phyloP scores from a whole-genome alignment of 148 eudicot species.

The Nyssa sinensis region DNA sequence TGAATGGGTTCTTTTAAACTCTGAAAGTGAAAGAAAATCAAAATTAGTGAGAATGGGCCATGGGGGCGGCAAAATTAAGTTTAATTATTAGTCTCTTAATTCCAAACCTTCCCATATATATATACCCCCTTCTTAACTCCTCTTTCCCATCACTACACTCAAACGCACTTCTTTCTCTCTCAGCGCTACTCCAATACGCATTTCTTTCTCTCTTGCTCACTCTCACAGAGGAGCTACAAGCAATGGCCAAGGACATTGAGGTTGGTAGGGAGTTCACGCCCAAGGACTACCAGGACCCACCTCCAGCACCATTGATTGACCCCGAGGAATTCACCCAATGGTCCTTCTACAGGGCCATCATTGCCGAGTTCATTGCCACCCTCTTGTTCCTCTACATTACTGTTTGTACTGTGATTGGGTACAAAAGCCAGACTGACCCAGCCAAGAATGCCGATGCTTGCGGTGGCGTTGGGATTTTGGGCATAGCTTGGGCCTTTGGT shows the following conservation, averaged over 20 bases:
- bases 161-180: not conserved
- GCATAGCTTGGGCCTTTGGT: slow-evolving; percentile 55
- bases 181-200: not conserved
- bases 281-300: slow-evolving; percentile 48
- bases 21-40: not conserved
- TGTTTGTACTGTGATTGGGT: slow-evolving; percentile 36
- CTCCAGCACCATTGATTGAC: slow-evolving; percentile 41
- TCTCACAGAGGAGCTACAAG: not conserved
- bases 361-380: slow-evolving; percentile 43
- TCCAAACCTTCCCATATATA: not conserved
- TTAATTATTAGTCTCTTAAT: not conserved
- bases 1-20: not conserved
- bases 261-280: slow-evolving; percentile 12
- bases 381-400: slow-evolving; percentile 38
- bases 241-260: slow-evolving; percentile 36
- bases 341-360: slow-evolving; percentile 41
- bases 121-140: not conserved
- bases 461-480: slow-evolving; percentile 47
- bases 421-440: slow-evolving; percentile 20
- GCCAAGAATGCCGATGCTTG: slow-evolving; percentile 16
- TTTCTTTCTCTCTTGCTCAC: not conserved
- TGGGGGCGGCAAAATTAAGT: not conserved
- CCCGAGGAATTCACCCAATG: slow-evolving; percentile 29
- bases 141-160: not conserved
- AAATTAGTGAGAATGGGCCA: not conserved